Evolutionary conservation across 2,329 filamentous ascomycete genomes (phyloP), one percentile per base, ranked within the genome.

Genomic region (Penicillium sp.): DNA sequence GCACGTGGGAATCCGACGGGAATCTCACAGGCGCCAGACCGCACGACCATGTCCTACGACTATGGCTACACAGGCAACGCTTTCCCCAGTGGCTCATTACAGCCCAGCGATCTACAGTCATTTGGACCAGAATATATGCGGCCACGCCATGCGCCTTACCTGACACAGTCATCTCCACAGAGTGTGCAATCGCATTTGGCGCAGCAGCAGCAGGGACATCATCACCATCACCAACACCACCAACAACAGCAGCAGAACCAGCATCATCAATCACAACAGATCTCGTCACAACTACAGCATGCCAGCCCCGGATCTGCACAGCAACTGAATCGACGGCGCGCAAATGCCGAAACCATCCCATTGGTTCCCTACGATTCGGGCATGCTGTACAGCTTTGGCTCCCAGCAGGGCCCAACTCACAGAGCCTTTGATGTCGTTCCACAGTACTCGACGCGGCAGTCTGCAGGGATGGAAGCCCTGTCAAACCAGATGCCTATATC

Each of bases 381-480:
- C 54, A 82, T 91, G 74, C 84, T 93, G 79, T 94, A 94, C 75
- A 84, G 83, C 72, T 85, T 90, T 62, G 75, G 78, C 64, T 11
- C 7, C 3, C 83, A 84, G 66, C 74, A 82, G 62, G 75, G 73
- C 52, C 72, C 71, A 75, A 74, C 72, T 68, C 81, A 73, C 76
- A 85, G 71, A 51, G 70, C 76, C 59, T 95, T 94, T 73, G 86
- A 91, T 69, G 74, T 82, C 64, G 81, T 84, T 66, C 79, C 83
- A 72, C 84, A 84, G 65, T 94, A 89, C 73, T 79, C 84, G 63
- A 75, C 83, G 59, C 84, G 86, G 74, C 86, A 89, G 65, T 80
- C 85, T 72, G 82, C 85, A 76, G 81, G 80, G 52, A 81, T 93
- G 72, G 86, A 89, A 67, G 86, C 89, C 72, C 77, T 90, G 68